Evolutionary conservation across 805 yeast species (phyloP).

Genomic region (Pichia cephalocereana): DNA sequence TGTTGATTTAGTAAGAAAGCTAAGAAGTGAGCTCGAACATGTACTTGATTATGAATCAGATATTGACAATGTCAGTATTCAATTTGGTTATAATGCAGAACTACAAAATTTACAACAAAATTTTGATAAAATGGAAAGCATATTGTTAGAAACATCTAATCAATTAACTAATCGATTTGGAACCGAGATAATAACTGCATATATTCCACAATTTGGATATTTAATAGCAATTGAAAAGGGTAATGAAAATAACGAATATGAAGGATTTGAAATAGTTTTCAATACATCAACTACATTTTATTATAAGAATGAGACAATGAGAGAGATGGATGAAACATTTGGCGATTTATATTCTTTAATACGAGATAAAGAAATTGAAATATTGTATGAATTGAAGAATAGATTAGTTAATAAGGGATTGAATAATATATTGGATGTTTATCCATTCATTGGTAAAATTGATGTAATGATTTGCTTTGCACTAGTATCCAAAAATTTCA

Average conservation of each 20-base stretch:
- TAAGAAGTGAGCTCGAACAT: slow-evolving; percentile 16
- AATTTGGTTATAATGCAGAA: slow-evolving; percentile 22
- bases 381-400: slow-evolving; percentile 25
- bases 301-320: slow-evolving; percentile 27
- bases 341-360: slow-evolving; percentile 36
- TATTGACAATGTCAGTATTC: slow-evolving; percentile 20
- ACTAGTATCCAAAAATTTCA: slow-evolving; percentile 17
- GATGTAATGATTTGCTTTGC: slow-evolving; percentile 32
- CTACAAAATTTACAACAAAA: slow-evolving; percentile 21
- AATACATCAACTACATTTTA: slow-evolving; percentile 29
- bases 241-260: background rate
- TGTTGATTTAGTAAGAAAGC: slow-evolving; percentile 2
- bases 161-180: slow-evolving; percentile 6
- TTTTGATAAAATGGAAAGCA: slow-evolving; percentile 26
- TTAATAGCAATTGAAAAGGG: slow-evolving; percentile 19
- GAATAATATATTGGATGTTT: slow-evolving; percentile 12
- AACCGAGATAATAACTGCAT: slow-evolving; percentile 21
- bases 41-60: slow-evolving; percentile 30
- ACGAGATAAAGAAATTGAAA: slow-evolving; percentile 33
- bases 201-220: slow-evolving; percentile 39
- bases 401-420: background rate
- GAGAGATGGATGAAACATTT: slow-evolving; percentile 27
- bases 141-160: slow-evolving; percentile 19
- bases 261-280: slow-evolving; percentile 29
- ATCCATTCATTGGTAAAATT: slow-evolving; percentile 24